Percentiles rank a stretch among this genome's conserved stretches.
Conservation (phyloP, 2,329 filamentous ascomycete species). For the Septoria petroselini region DNA sequence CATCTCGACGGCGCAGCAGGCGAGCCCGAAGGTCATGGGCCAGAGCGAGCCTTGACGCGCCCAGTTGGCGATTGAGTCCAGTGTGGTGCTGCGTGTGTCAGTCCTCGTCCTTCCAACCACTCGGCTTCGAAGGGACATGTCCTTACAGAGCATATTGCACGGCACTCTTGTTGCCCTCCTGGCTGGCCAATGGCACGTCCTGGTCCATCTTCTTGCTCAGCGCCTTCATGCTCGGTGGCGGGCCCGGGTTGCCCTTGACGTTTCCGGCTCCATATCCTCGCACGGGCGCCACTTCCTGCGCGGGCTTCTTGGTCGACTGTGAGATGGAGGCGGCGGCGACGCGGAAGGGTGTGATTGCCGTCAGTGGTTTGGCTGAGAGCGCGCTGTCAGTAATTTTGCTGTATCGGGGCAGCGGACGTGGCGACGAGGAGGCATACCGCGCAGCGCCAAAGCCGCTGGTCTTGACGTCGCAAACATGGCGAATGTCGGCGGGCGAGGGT, state of each 20-base stretch:
- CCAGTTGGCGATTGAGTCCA: slow-evolving; percentile 81
- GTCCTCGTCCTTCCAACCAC: slow-evolving; percentile 21
- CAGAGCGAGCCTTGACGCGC: slow-evolving; percentile 78
- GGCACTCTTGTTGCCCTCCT: slow-evolving; percentile 74
- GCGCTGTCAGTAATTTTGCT: slow-evolving; percentile 28
- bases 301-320: slow-evolving; percentile 62
- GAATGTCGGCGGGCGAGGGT: background rate
- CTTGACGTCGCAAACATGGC: slow-evolving; percentile 20
- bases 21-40: slow-evolving; percentile 85
- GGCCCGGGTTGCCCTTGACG: slow-evolving; percentile 54
- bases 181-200: slow-evolving; percentile 73
- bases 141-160: slow-evolving; percentile 85
- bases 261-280: slow-evolving; percentile 35
- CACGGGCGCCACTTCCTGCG: slow-evolving; percentile 48
- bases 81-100: slow-evolving; percentile 59
- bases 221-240: slow-evolving; percentile 50
- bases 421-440: slow-evolving; percentile 45
- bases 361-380: slow-evolving; percentile 61
- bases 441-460: slow-evolving; percentile 54
- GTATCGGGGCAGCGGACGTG: slow-evolving; percentile 3
- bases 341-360: slow-evolving; percentile 62
- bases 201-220: slow-evolving; percentile 52
- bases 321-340: slow-evolving; percentile 63
- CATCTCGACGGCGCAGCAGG: slow-evolving; percentile 89
- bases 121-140: background rate